Percentiles rank a stretch among this genome's conserved stretches.
Evolutionary conservation across 805 yeast genomes (phyloP).

Genomic region (Spathaspora sp.): DNA sequence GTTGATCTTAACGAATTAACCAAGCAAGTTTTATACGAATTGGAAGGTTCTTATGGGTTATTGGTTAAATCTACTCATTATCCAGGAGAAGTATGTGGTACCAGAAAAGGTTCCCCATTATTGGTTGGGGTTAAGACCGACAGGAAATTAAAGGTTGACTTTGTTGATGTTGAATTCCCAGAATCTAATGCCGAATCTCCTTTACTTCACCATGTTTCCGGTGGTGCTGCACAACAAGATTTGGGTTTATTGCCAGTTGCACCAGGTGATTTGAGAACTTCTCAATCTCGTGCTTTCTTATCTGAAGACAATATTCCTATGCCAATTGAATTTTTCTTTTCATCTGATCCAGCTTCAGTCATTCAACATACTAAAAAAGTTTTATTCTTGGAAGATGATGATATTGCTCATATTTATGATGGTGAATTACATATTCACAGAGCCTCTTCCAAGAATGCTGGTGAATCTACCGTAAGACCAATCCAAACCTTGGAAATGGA

Average conservation of each 20-base stretch:
- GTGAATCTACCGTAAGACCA: slow-evolving; percentile 90
- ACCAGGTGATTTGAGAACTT: slow-evolving; percentile 64
- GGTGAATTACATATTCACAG: slow-evolving; percentile 99
- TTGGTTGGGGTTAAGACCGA: slow-evolving; percentile 97
- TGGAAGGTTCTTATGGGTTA: slow-evolving; percentile 97
- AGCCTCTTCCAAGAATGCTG: slow-evolving; percentile 69
- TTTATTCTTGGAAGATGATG: slow-evolving; percentile 94
- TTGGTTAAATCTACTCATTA: slow-evolving; percentile 87
- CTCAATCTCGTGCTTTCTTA: slow-evolving; percentile 94
- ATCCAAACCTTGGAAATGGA: slow-evolving; percentile 97
- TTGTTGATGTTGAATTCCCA: slow-evolving; percentile 97
- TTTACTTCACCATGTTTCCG: slow-evolving; percentile 6
- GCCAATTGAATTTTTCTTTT: slow-evolving; percentile 93
- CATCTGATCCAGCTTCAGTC: slow-evolving; percentile 96
- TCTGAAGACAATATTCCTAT: slow-evolving; percentile 90
- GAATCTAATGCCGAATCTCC: slow-evolving; percentile 39
- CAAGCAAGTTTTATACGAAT: slow-evolving; percentile 85
- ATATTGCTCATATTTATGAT: slow-evolving; percentile 95
- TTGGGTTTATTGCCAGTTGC: slow-evolving; percentile 50
- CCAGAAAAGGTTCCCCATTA: slow-evolving; percentile 97
- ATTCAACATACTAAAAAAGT: slow-evolving; percentile 97
- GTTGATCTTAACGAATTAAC: slow-evolving; percentile 89
- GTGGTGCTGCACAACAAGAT: slow-evolving; percentile 17
- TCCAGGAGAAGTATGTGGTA: slow-evolving; percentile 95
- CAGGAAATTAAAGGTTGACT: slow-evolving; percentile 91